A percentile compares a stretch with the other conserved stretches of the same genome.
phyloP scores from a whole-genome alignment of 2,329 filamentous ascomycete species.

The Pestalotiopsis sp. region DNA sequence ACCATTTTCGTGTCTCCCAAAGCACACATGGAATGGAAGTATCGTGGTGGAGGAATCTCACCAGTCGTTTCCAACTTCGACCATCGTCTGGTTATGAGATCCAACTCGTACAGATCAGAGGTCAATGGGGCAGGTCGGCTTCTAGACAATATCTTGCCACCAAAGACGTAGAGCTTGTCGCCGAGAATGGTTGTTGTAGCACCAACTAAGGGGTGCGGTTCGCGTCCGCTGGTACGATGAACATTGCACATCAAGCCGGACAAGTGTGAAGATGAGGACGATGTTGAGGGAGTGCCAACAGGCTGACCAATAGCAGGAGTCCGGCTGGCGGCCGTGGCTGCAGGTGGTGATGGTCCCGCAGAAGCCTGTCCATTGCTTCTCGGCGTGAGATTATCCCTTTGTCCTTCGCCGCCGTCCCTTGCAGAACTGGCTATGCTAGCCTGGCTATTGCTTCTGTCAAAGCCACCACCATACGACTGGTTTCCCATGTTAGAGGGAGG shows the following conservation, averaged over 20 bases:
- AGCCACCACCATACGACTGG: constrained; percentile 38
- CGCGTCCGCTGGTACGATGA: constrained; percentile 84
- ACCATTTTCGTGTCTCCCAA: constrained; percentile 95
- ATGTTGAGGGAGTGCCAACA: constrained; percentile 45
- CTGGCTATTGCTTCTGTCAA: constrained; percentile 49
- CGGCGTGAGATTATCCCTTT: constrained; percentile 50
- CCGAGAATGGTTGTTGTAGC: constrained; percentile 94
- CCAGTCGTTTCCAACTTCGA: constrained; percentile 82
- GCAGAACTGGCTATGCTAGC: constrained; percentile 45
- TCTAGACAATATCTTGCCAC: constrained; percentile 82
- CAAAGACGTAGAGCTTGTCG: constrained; percentile 96
- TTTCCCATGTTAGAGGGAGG: constrained; percentile 22
- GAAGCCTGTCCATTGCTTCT: constrained; percentile 56
- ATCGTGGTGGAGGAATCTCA: constrained; percentile 86
- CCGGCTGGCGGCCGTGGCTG: constrained; percentile 28
- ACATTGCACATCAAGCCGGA: constrained; percentile 72
- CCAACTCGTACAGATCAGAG: constrained; percentile 89
- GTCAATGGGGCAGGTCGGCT: constrained; percentile 80
- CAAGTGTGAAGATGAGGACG: constrained; percentile 57
- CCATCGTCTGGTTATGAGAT: constrained; percentile 91
- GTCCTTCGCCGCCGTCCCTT: constrained; percentile 48
- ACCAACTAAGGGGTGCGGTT: constrained; percentile 89
- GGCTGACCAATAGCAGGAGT: constrained; percentile 36
- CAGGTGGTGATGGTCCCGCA: constrained; percentile 57
- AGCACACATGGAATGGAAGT: constrained; percentile 95